Evolutionary conservation across 2,329 filamentous ascomycete species (phyloP).

Genomic region (Penicillium sp.): DNA sequence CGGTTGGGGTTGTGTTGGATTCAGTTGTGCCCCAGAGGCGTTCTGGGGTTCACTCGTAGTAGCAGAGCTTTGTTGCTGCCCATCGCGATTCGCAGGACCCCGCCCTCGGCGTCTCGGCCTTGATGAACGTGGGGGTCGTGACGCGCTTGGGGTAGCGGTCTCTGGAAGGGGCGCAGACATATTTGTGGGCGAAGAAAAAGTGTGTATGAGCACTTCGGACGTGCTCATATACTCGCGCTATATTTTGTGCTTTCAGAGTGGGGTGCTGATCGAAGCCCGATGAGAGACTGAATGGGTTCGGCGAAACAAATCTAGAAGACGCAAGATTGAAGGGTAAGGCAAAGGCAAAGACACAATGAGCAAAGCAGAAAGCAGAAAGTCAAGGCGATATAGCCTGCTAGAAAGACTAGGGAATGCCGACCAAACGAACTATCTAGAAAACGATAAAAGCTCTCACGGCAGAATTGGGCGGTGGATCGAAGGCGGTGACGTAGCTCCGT

Average conservation of each 20-base stretch:
- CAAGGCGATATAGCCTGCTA: slow-evolving; percentile 2
- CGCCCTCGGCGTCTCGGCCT: slow-evolving; percentile 30
- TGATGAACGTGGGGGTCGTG: slow-evolving; percentile 19
- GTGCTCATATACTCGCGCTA: slow-evolving; percentile 1
- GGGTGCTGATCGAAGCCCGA: neutral
- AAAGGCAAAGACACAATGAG: neutral
- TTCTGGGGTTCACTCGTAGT: slow-evolving; percentile 5
- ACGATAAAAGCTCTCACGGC: slow-evolving; percentile 23
- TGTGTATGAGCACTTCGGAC: neutral
- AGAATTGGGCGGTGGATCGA: slow-evolving; percentile 18
- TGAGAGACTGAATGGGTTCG: neutral
- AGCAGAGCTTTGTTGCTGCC: slow-evolving; percentile 20
- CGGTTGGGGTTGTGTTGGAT: slow-evolving; percentile 9
- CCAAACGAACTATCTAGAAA: slow-evolving; percentile 13
- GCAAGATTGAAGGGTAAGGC: neutral
- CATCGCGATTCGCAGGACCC: slow-evolving; percentile 29
- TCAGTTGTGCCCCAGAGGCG: neutral
- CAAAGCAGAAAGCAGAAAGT: neutral
- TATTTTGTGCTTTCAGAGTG: neutral
- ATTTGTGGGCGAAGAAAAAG: neutral
- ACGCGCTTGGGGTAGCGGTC: neutral
- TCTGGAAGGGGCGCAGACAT: slow-evolving; percentile 14
- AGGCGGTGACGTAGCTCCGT: slow-evolving; percentile 17
- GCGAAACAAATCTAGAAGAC: neutral
- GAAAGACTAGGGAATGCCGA: slow-evolving; percentile 2